Evolutionary conservation across 2,329 filamentous ascomycete genomes (phyloP).

Genomic region (Epichloe typhina): DNA sequence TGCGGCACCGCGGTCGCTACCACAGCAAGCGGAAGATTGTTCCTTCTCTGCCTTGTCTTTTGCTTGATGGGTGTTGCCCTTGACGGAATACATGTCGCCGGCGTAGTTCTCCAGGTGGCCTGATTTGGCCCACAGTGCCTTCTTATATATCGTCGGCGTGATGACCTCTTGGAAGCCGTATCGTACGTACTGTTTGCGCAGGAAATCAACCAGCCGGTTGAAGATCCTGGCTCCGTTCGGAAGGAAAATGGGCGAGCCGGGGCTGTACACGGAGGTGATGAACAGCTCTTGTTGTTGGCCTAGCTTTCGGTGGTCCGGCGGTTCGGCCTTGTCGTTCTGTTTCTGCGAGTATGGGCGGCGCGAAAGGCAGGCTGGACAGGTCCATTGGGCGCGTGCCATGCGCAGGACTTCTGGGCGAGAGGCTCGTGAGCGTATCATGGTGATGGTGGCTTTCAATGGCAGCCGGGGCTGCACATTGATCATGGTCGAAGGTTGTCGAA

Average conservation of each 20-base stretch:
- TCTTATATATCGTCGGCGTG: constrained; percentile 84
- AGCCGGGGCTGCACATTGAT: background rate
- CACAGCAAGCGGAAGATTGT: constrained; percentile 16
- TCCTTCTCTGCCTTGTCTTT: background rate
- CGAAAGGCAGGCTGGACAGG: constrained; percentile 18
- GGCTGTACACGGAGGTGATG: constrained; percentile 65
- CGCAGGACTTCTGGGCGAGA: constrained; percentile 7
- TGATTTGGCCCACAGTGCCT: constrained; percentile 71
- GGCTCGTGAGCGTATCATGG: constrained; percentile 19
- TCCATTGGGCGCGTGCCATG: constrained; percentile 16
- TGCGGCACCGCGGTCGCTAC: constrained; percentile 13
- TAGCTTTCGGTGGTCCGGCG: constrained; percentile 46
- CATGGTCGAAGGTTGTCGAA: background rate
- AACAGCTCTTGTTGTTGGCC: constrained; percentile 62
- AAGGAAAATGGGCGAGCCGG: constrained; percentile 73
- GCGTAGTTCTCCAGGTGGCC: constrained; percentile 84
- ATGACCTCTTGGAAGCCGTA: constrained; percentile 85
- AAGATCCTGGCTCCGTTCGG: constrained; percentile 73
- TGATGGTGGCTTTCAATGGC: constrained; percentile 1
- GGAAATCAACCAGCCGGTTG: constrained; percentile 68
- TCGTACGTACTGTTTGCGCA: constrained; percentile 69
- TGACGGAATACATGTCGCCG: constrained; percentile 84
- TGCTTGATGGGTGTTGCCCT: constrained; percentile 28
- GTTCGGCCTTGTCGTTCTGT: constrained; percentile 15
- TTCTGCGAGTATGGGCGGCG: constrained; percentile 18